phyloP scores from a whole-genome alignment of 208 protist species.

The Acanthamoeba triangularis region DNA sequence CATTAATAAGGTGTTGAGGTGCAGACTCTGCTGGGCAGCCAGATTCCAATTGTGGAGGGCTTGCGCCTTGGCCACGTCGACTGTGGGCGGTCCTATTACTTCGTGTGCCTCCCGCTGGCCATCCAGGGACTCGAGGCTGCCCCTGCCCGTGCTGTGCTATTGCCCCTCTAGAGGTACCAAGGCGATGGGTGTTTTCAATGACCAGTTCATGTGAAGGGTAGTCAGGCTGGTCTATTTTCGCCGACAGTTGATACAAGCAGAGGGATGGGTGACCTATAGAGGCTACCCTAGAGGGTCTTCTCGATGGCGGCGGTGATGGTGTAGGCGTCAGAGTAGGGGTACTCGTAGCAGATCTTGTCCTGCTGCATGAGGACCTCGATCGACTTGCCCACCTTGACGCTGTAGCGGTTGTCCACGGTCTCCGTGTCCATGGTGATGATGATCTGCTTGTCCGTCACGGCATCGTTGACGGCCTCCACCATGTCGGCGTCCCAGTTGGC shows the following conservation, averaged over 20 bases:
- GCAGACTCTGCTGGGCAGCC: background rate
- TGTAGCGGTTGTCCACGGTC: background rate
- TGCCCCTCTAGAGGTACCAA: background rate
- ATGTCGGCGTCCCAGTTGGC: background rate
- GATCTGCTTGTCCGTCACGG: background rate
- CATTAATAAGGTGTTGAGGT: too few relatives aligned
- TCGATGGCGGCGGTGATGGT: background rate
- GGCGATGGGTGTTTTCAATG: too few relatives aligned
- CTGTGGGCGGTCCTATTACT: background rate
- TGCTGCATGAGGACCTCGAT: background rate
- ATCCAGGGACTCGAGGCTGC: constrained; percentile 5
- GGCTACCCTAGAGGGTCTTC: background rate
- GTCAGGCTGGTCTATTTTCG: too few relatives aligned
- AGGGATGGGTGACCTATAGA: too few relatives aligned
- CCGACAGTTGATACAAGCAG: too few relatives aligned
- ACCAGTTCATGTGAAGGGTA: too few relatives aligned
- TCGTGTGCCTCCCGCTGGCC: constrained; percentile 44
- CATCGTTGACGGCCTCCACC: background rate
- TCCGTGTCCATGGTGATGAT: background rate
- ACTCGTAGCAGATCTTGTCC: background rate
- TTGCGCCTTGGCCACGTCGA: constrained; percentile 18
- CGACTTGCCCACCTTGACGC: background rate
- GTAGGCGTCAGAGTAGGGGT: background rate
- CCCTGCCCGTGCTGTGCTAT: background rate
- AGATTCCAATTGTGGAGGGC: constrained; percentile 27